A percentile compares a stretch with the other conserved stretches of the same genome.
Conservation (phyloP, 306 rosid genomes). For the Biancaea sappan region DNA sequence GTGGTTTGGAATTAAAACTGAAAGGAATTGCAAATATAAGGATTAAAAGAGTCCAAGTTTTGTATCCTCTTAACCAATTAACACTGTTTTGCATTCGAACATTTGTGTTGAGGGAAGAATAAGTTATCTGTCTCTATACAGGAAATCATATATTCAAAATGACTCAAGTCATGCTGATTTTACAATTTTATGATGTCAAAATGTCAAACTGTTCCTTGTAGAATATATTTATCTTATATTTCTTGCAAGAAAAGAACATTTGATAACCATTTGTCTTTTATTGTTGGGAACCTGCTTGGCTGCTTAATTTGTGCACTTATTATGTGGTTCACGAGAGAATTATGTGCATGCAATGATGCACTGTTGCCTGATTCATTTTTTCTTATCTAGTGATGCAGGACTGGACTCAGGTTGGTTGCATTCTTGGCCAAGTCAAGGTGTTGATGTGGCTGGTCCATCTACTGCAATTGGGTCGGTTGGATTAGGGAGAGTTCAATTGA, state of each 20-base stretch:
- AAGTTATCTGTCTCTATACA: not conserved
- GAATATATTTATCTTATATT: not conserved
- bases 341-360: not conserved
- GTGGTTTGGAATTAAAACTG: slow-evolving; percentile 3
- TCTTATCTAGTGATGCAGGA: slow-evolving; percentile 64
- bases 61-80: not conserved
- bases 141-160: not conserved
- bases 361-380: slow-evolving; percentile 28
- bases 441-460: slow-evolving; percentile 96
- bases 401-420: slow-evolving; percentile 84
- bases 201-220: not conserved
- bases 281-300: not conserved
- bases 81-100: not conserved
- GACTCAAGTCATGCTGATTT: not conserved
- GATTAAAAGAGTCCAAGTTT: not conserved
- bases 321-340: not conserved
- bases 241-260: too few relatives aligned
- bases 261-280: not conserved
- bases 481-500: slow-evolving; percentile 93
- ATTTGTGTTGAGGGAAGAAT: not conserved
- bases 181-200: not conserved
- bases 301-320: not conserved
- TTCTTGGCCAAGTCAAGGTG: slow-evolving; percentile 80
- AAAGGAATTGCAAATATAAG: not conserved
- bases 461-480: slow-evolving; percentile 72